Conservation (phyloP, 768 basidiomycete species). For the Termitomyces sp. region DNA sequence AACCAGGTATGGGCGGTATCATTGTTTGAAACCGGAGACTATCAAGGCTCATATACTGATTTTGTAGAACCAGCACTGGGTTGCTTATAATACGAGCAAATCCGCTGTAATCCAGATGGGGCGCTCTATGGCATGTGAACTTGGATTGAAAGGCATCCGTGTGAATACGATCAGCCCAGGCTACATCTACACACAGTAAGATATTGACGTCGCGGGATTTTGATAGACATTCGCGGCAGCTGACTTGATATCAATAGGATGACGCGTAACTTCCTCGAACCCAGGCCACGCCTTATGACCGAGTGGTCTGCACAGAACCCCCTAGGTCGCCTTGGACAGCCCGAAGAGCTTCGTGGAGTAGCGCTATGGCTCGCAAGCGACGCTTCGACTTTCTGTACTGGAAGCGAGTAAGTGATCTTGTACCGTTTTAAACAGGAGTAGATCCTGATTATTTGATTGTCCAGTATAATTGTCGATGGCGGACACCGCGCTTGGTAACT, state of each 20-base stretch:
- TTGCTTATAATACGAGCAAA: slow-evolving; percentile 71
- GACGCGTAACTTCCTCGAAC: slow-evolving; percentile 54
- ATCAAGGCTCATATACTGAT: neutral
- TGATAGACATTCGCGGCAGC: neutral
- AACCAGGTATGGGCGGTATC: slow-evolving; percentile 39
- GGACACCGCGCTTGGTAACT: slow-evolving; percentile 16
- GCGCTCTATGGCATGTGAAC: slow-evolving; percentile 72
- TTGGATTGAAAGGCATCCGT: slow-evolving; percentile 58
- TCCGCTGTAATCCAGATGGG: slow-evolving; percentile 77
- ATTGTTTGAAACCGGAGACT: neutral
- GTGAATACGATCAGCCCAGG: slow-evolving; percentile 73
- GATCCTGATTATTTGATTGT: neutral
- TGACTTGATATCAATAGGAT: slow-evolving; percentile 31
- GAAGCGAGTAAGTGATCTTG: slow-evolving; percentile 46
- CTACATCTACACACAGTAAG: slow-evolving; percentile 60
- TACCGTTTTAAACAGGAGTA: neutral
- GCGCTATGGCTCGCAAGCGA: slow-evolving; percentile 62
- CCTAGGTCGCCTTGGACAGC: slow-evolving; percentile 55
- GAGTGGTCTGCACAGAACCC: slow-evolving; percentile 60
- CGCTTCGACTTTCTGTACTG: slow-evolving; percentile 68
- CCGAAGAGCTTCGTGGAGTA: slow-evolving; percentile 66
- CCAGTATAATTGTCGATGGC: slow-evolving; percentile 17
- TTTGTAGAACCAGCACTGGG: slow-evolving; percentile 55
- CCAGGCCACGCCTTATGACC: slow-evolving; percentile 44
- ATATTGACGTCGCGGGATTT: neutral